phyloP scores from a whole-genome alignment of 176 grass and related monocot species.

The Saccharum officinarum region DNA sequence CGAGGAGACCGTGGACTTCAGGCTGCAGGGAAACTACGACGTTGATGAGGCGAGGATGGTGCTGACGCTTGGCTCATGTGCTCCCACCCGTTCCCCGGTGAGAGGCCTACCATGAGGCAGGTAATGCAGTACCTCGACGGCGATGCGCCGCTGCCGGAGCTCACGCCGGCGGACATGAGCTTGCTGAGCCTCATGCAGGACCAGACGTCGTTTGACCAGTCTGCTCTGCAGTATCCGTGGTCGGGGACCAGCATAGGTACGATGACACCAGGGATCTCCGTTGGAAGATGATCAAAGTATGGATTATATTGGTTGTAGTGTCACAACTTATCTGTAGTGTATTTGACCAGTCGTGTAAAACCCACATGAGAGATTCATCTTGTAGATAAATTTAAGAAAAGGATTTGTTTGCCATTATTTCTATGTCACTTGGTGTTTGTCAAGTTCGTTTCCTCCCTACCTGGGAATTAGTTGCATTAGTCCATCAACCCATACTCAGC shows the following conservation, averaged over 20 bases:
- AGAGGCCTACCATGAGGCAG: neutral
- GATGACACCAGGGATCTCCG: neutral
- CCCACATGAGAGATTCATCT: too few species aligned
- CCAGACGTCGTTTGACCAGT: neutral
- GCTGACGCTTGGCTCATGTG: conserved; percentile 1
- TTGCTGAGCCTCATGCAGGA: neutral
- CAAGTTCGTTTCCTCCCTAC: too few species aligned
- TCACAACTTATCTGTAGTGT: too few species aligned
- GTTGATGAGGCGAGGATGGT: neutral
- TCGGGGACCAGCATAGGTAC: neutral
- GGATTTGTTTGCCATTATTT: too few species aligned
- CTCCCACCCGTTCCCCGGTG: neutral
- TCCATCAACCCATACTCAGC: too few species aligned
- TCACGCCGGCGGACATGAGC: neutral
- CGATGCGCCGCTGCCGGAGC: neutral
- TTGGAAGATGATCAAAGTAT: neutral
- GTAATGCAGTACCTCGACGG: neutral
- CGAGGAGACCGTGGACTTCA: neutral
- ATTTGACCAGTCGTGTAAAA: too few species aligned
- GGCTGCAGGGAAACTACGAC: neutral
- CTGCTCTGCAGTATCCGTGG: neutral
- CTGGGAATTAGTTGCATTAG: too few species aligned
- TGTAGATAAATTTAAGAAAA: too few species aligned
- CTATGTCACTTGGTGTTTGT: too few species aligned
- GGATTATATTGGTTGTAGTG: too few species aligned